Evolutionary conservation across 2,329 filamentous ascomycete species (phyloP).

Genomic region (Xylariaceae sp.): DNA sequence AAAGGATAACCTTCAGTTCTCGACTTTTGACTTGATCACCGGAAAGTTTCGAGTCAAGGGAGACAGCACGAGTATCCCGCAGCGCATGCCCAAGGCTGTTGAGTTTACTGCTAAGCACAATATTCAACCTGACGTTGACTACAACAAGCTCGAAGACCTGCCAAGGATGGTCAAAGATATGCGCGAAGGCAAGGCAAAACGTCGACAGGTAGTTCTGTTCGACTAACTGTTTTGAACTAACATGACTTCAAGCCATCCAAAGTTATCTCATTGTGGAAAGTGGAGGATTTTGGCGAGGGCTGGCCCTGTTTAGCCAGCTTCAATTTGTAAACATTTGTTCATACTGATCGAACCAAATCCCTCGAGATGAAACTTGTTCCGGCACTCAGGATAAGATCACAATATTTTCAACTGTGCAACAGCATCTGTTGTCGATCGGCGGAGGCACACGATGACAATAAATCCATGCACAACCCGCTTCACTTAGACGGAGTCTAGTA

Average conservation of each 20-base stretch:
- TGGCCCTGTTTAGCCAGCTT: too few relatives aligned
- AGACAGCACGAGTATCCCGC: conserved; percentile 11
- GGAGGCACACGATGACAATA: too few relatives aligned
- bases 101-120: conserved; percentile 14
- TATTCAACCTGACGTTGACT: conserved; percentile 13
- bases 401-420: too few relatives aligned
- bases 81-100: conserved; percentile 14
- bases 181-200: conserved; percentile 10
- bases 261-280: too few relatives aligned
- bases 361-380: too few relatives aligned
- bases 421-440: too few relatives aligned
- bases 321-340: too few relatives aligned
- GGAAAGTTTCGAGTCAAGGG: conserved; percentile 14
- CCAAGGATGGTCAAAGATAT: conserved; percentile 13
- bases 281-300: too few relatives aligned
- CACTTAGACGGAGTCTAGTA: too few relatives aligned
- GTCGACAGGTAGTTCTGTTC: conserved; percentile 12
- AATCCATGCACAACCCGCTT: too few relatives aligned
- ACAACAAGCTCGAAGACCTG: conserved; percentile 12
- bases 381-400: too few relatives aligned
- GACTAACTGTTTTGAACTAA: neutral
- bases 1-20: conserved; percentile 2
- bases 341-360: too few relatives aligned
- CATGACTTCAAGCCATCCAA: neutral
- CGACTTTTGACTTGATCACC: conserved; percentile 4